phyloP scores from a whole-genome alignment of 495 filamentous ascomycete species.

The Filosporella fistucella region DNA sequence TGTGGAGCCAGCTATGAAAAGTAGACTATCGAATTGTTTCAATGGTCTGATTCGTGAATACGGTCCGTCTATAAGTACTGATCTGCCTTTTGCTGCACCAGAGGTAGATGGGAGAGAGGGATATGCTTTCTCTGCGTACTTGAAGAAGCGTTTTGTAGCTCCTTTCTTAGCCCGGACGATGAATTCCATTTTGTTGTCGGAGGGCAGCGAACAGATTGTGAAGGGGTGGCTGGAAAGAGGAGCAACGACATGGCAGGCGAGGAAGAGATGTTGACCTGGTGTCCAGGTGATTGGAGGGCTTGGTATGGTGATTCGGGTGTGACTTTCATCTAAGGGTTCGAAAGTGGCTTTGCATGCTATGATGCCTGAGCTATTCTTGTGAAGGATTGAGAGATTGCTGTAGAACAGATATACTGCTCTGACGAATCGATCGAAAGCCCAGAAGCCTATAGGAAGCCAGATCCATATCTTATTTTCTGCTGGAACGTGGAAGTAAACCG shows the following conservation, averaged over 20 bases:
- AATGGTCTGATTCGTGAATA: slow-evolving; percentile 48
- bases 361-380: slow-evolving; percentile 26
- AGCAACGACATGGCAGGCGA: slow-evolving; percentile 64
- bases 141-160: slow-evolving; percentile 56
- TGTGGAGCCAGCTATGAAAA: slow-evolving; percentile 54
- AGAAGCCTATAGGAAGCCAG: slow-evolving; percentile 69
- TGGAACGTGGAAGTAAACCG: slow-evolving; percentile 64
- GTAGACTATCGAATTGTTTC: slow-evolving; percentile 53
- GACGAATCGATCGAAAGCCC: slow-evolving; percentile 64
- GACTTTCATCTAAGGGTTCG: slow-evolving; percentile 35
- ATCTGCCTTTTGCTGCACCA: slow-evolving; percentile 15
- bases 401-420: slow-evolving; percentile 49
- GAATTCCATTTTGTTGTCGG: slow-evolving; percentile 59
- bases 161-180: slow-evolving; percentile 68
- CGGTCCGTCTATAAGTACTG: slow-evolving; percentile 48
- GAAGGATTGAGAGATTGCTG: slow-evolving; percentile 50
- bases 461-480: slow-evolving; percentile 50
- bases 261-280: slow-evolving; percentile 74
- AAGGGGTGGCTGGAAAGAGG: slow-evolving; percentile 76
- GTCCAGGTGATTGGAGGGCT: slow-evolving; percentile 67
- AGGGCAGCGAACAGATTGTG: slow-evolving; percentile 58
- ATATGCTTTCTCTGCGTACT: slow-evolving; percentile 14
- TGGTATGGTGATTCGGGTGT: slow-evolving; percentile 66
- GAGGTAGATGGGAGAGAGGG: slow-evolving; percentile 3
- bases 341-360: slow-evolving; percentile 28